Evolutionary conservation across 192 early-diverging fungal genomes (phyloP).

Genomic region (Phycomyces nitens): DNA sequence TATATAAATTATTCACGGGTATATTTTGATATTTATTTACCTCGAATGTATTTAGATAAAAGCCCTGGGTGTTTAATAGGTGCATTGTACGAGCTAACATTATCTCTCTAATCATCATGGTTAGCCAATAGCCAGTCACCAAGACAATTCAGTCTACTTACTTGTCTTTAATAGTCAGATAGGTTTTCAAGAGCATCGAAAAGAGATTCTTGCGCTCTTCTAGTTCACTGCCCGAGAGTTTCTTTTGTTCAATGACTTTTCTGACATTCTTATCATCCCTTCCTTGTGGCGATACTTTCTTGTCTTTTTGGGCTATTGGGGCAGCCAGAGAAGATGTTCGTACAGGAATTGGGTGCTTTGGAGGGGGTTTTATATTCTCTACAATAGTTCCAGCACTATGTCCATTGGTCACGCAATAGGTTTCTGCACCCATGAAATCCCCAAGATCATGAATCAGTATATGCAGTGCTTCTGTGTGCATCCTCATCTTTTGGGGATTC

Average conservation of each 20-base stretch:
- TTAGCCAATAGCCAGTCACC: neutral
- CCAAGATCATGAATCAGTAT: constrained; percentile 43
- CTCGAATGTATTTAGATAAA: constrained; percentile 49
- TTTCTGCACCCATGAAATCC: constrained; percentile 55
- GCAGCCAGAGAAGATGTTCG: constrained; percentile 9
- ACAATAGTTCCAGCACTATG: constrained; percentile 24
- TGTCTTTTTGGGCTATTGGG: neutral
- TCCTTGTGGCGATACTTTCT: constrained; percentile 6
- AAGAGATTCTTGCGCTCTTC: constrained; percentile 36
- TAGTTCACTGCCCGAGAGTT: constrained; percentile 7
- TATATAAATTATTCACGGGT: neutral
- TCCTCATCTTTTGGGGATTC: constrained; percentile 33
- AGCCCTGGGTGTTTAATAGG: constrained; percentile 50
- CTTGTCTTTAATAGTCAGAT: constrained; percentile 41
- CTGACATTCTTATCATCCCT: neutral
- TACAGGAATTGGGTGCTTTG: neutral
- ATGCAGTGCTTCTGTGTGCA: constrained; percentile 42
- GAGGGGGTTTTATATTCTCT: neutral
- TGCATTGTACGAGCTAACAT: constrained; percentile 33
- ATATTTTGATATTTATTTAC: constrained; percentile 33
- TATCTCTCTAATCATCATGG: constrained; percentile 15
- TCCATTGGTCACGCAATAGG: constrained; percentile 50
- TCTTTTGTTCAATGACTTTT: neutral
- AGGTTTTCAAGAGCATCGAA: constrained; percentile 47
- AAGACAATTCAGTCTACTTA: constrained; percentile 20